Base-by-base conservation (phyloP, 495 filamentous ascomycete species). In the Xylaria grammica region DNA sequence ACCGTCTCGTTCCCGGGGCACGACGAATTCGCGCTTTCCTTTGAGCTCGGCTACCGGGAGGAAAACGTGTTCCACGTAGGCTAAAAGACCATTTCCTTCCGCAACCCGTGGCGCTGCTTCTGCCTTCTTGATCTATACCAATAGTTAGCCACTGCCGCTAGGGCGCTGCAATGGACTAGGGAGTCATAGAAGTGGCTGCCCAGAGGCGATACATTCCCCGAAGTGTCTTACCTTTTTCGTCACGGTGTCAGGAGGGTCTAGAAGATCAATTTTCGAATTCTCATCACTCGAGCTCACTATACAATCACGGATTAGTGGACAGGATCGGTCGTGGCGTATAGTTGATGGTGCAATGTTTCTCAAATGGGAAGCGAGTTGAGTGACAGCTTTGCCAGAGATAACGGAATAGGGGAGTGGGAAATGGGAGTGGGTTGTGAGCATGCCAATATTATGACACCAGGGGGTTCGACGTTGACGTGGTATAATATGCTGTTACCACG, bases 241-340 rank as follows among this genome's bases (percentile, higher is more conserved):
- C 3, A 97, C 86, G 4, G 78, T 72, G 8, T 96, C 93, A 0
- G 89, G 77, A 0, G 84, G 44, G 66, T 99, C 95, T 5, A 99
- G 84, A 8, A 99, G 81, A 74, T 98, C 95, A 67, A 98, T 97
- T 81, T 99, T 96, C 52, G 84, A 89, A 69, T 92, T 89, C 34
- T 85, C 80, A 64, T 86, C 84, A 24, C 77, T 84, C 17, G 80
- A 76, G 62, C 79, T 80, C 81, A 87, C 62, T 64, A 29, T 30
- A 6, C 4, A n/a, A 26, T 15, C 27, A 6, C 0, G 10, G 42
- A 45, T 64, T 19, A 64, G 62, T 20, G 7, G 44, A 9, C 45
- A 44, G n/a, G 10, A 42, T 46, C 17, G 17, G 5, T 4, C 17
- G 19, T 17, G 29, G 17, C 17, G 1, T 6, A 30, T 51, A 29